Evolutionary conservation across 2,329 filamentous ascomycete species (phyloP).

Genomic region (Botrytis hyacinthi): DNA sequence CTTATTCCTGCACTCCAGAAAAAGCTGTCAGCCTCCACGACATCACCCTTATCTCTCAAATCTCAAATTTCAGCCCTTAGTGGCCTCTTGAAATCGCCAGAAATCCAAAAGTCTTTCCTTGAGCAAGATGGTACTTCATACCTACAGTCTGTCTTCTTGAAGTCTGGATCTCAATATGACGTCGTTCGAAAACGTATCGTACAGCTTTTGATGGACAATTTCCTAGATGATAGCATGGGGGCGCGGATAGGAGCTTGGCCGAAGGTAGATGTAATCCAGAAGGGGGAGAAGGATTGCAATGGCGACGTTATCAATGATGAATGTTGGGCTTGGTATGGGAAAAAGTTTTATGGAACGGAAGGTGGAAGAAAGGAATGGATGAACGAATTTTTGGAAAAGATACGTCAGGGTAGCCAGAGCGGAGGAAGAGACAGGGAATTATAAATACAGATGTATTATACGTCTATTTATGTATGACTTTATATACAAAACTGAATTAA

Average conservation of each 20-base stretch:
- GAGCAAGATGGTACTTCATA: constrained; percentile 52
- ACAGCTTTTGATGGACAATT: constrained; percentile 61
- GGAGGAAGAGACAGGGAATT: constrained; percentile 27
- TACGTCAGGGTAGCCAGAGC: constrained; percentile 26
- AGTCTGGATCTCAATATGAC: constrained; percentile 49
- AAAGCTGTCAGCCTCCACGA: constrained; percentile 28
- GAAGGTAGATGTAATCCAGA: constrained; percentile 25
- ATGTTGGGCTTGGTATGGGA: constrained; percentile 58
- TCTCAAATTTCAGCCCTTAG: constrained; percentile 50
- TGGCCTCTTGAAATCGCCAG: constrained; percentile 54
- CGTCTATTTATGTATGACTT: background rate
- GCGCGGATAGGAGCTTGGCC: constrained; percentile 59
- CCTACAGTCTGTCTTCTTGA: constrained; percentile 52
- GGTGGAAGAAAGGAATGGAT: constrained; percentile 29
- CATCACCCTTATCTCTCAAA: constrained; percentile 36
- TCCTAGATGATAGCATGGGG: constrained; percentile 64
- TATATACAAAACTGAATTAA: background rate
- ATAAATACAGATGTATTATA: constrained; percentile 10
- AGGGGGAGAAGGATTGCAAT: constrained; percentile 40
- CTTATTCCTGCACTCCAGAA: constrained; percentile 34
- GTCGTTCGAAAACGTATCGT: constrained; percentile 53
- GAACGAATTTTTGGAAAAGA: constrained; percentile 31
- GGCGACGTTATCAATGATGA: constrained; percentile 45
- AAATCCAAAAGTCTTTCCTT: constrained; percentile 56
- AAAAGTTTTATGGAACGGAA: constrained; percentile 27